phyloP scores from a whole-genome alignment of 345 rosid species.

The Eucalyptus lansdowneana region DNA sequence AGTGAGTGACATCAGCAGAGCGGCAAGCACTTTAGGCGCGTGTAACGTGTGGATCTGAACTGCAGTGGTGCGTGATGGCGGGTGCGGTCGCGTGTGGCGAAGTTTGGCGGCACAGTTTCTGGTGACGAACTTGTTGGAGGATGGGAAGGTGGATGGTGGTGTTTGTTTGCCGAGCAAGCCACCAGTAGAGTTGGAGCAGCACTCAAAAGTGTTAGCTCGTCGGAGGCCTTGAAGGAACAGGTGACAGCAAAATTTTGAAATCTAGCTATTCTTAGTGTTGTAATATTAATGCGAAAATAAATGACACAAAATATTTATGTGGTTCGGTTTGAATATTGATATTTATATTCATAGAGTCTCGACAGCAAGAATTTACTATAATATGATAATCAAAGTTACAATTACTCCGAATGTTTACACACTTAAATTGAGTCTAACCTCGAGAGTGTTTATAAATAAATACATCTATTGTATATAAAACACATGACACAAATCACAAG shows the following conservation, averaged over 20 bases:
- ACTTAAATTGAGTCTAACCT: no score
- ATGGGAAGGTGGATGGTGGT: not conserved
- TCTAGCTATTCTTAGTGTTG: not conserved
- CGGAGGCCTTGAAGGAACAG: not conserved
- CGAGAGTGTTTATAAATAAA: no score
- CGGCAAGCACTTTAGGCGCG: not conserved
- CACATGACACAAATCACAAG: not conserved
- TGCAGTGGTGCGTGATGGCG: not conserved
- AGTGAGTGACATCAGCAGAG: not conserved
- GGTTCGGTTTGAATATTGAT: rapidly evolving
- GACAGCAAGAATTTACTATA: no score
- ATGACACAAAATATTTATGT: no score
- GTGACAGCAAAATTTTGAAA: not conserved
- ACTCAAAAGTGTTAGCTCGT: no score
- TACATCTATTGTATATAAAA: no score
- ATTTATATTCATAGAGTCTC: rapidly evolving
- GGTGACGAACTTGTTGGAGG: not conserved
- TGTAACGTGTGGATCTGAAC: not conserved
- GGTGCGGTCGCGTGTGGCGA: not conserved
- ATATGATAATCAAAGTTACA: no score
- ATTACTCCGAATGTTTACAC: rapidly evolving
- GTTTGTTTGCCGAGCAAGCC: not conserved
- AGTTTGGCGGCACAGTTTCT: not conserved
- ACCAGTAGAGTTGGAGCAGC: no score
- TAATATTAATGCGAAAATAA: no score